Evolutionary conservation across 352 stramenopile species (phyloP).

Genomic region (Phytophthora parvispora): DNA sequence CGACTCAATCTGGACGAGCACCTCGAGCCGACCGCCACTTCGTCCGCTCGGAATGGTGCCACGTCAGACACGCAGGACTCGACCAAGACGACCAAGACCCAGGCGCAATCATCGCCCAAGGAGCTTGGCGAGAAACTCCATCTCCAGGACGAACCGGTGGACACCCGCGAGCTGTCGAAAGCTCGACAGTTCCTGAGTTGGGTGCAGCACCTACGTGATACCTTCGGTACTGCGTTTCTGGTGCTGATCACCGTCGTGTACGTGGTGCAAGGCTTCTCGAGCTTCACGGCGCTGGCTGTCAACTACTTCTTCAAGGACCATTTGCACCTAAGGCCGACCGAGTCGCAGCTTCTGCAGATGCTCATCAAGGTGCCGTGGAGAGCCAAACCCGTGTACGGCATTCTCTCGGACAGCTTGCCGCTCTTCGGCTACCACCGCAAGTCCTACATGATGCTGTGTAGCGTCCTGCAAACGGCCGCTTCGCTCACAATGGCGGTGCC

Average conservation of each 20-base stretch:
- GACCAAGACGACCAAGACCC: constrained; percentile 8
- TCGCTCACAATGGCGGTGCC: constrained; percentile 73
- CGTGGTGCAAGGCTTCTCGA: constrained; percentile 95
- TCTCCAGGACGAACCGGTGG: background rate
- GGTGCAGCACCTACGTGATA: constrained; percentile 61
- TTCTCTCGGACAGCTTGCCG: constrained; percentile 96
- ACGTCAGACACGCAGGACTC: constrained; percentile 3
- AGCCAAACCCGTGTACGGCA: constrained; percentile 97
- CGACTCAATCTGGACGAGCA: constrained; percentile 26
- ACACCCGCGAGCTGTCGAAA: constrained; percentile 24
- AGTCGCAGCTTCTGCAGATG: constrained; percentile 94
- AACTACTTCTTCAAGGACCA: constrained; percentile 99
- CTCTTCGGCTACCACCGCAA: constrained; percentile 96
- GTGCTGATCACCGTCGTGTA: constrained; percentile 89
- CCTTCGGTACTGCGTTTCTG: constrained; percentile 79
- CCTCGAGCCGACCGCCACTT: constrained; percentile 10
- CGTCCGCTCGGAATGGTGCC: background rate
- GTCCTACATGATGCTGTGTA: constrained; percentile 95
- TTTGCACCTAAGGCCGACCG: constrained; percentile 92
- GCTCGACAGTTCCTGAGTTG: constrained; percentile 55
- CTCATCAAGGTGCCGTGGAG: constrained; percentile 96
- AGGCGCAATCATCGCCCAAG: constrained; percentile 5
- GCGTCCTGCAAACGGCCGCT: constrained; percentile 64
- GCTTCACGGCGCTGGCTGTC: constrained; percentile 92
- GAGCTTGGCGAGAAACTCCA: constrained; percentile 5